A percentile compares a stretch with the other conserved stretches of the same genome.
Conservation (phyloP, 2,329 filamentous ascomycete genomes). For the Paracoccidioides brasiliensis region DNA sequence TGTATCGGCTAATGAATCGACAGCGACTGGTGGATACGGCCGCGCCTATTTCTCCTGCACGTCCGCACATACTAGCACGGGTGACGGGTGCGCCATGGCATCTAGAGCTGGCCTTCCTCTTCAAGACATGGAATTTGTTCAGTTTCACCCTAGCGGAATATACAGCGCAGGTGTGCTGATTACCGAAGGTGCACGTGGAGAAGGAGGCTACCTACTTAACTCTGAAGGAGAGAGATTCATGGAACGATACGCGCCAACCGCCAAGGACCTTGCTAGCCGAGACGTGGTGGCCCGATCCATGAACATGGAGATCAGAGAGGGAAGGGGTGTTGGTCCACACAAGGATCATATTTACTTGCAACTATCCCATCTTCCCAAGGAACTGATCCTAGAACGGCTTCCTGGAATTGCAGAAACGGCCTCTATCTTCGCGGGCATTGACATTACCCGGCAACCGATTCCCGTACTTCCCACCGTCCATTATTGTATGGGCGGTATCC, state of each 20-base stretch:
- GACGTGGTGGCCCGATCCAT: constrained; percentile 85
- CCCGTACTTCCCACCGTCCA: constrained; percentile 80
- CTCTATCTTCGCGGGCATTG: constrained; percentile 78
- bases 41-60: constrained; percentile 89
- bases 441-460: constrained; percentile 79
- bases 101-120: constrained; percentile 79
- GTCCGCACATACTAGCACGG: constrained; percentile 81
- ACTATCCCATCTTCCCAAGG: constrained; percentile 71
- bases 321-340: constrained; percentile 75
- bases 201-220: constrained; percentile 84
- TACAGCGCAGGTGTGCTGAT: constrained; percentile 86
- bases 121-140: constrained; percentile 88
- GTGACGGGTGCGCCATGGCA: constrained; percentile 90
- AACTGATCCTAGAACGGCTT: constrained; percentile 75
- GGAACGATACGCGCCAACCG: constrained; percentile 83
- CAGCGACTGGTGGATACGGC: constrained; percentile 81
- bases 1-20: constrained; percentile 10
- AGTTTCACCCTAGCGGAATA: constrained; percentile 89
- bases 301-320: constrained; percentile 85
- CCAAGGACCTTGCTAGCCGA: constrained; percentile 79
- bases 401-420: constrained; percentile 89
- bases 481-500: constrained; percentile 95
- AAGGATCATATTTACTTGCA: constrained; percentile 91
- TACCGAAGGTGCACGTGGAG: constrained; percentile 80
- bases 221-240: constrained; percentile 87